Conservation (phyloP, 2,329 filamentous ascomycete genomes). For the Fusarium sp. region DNA sequence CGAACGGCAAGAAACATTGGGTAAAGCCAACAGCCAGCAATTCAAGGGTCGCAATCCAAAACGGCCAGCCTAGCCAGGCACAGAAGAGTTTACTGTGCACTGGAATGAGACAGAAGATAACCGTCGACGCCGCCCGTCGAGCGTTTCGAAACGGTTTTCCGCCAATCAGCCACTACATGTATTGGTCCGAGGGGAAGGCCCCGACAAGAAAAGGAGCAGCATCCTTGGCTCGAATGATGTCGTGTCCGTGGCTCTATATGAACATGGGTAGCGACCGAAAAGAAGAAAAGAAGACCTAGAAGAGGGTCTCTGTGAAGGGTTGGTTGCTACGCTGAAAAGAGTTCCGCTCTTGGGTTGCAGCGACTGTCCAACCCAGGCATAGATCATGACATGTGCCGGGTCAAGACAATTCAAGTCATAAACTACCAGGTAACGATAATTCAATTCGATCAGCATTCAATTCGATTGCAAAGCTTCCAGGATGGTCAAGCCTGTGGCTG, state of each 20-base stretch:
- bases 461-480: background rate
- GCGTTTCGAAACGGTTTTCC: slow-evolving; percentile 47
- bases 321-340: background rate
- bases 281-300: slow-evolving; percentile 3
- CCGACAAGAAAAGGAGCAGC: slow-evolving; percentile 15
- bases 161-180: slow-evolving; percentile 36
- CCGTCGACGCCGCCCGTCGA: slow-evolving; percentile 32
- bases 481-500: slow-evolving; percentile 11
- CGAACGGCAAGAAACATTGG: slow-evolving; percentile 16
- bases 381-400: slow-evolving; percentile 17
- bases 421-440: slow-evolving; percentile 1
- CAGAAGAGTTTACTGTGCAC: background rate
- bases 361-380: slow-evolving; percentile 10
- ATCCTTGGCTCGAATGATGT: slow-evolving; percentile 38
- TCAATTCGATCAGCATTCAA: background rate
- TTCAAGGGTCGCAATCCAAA: background rate
- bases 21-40: background rate
- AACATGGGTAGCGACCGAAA: slow-evolving; percentile 12
- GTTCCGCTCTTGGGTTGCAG: background rate
- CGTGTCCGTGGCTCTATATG: slow-evolving; percentile 20
- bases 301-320: slow-evolving; percentile 10
- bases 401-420: background rate
- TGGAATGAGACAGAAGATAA: slow-evolving; percentile 6
- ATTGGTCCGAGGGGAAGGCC: slow-evolving; percentile 10
- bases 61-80: background rate